Percentiles rank a stretch among this genome's conserved stretches.
phyloP scores from a whole-genome alignment of 345 rosid species.

The Populus davidiana region DNA sequence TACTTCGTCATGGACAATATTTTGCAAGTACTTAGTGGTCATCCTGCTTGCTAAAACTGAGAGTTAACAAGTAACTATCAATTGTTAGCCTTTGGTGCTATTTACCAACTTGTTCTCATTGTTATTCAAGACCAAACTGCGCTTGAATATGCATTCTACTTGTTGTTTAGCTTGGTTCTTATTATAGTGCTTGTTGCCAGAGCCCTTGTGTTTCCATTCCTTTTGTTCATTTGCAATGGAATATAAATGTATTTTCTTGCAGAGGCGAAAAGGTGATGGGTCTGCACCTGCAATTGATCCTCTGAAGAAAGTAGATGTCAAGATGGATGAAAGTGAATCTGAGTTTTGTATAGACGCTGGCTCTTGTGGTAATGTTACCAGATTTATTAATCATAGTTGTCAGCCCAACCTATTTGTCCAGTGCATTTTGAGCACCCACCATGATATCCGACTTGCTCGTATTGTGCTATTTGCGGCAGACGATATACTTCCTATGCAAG shows the following conservation, averaged over 20 bases:
- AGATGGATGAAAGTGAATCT: conserved; percentile 17
- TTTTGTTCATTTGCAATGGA: background rate
- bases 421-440: conserved; percentile 27
- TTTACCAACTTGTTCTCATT: background rate
- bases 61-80: background rate
- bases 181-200: background rate
- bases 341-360: conserved; percentile 27
- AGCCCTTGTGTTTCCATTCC: background rate
- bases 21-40: background rate
- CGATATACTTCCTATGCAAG: conserved; percentile 26
- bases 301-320: conserved; percentile 1
- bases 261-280: conserved; percentile 26
- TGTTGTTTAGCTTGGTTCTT: background rate
- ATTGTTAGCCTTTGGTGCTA: background rate
- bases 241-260: conserved; percentile 5
- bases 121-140: background rate
- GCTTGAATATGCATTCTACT: background rate
- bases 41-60: background rate
- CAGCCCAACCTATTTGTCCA: conserved; percentile 28
- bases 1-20: background rate
- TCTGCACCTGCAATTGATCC: conserved; percentile 1
- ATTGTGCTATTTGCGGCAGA: conserved; percentile 30
- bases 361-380: conserved; percentile 24
- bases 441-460: conserved; percentile 25
- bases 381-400: conserved; percentile 32